phyloP scores from a whole-genome alignment of 129 eudicot genomes.

The Ambrosia trifida region DNA sequence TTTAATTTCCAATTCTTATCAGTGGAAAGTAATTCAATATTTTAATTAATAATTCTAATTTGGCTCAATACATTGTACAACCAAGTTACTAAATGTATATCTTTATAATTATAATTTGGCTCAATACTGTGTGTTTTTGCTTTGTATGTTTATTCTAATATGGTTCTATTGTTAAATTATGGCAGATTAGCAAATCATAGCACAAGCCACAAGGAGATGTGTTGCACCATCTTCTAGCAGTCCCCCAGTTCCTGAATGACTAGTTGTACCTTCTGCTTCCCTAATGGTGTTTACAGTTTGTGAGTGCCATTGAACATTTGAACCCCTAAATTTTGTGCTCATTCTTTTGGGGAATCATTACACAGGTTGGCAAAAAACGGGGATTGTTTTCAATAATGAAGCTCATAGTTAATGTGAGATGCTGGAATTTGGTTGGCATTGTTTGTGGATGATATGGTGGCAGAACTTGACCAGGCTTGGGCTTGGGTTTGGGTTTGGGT shows the following conservation, averaged over 20 bases:
- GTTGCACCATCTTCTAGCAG: not conserved
- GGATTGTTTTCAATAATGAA: too few species aligned
- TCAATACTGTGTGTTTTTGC: not conserved
- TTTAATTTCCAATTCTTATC: too few species aligned
- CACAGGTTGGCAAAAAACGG: not conserved
- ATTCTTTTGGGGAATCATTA: not conserved
- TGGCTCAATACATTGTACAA: not conserved
- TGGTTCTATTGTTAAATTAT: not conserved
- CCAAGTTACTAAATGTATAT: too few species aligned
- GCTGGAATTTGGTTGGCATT: constrained; percentile 16
- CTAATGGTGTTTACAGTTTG: not conserved
- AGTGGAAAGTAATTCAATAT: too few species aligned
- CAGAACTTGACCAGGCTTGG: not conserved
- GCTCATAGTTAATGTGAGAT: not conserved
- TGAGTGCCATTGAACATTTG: not conserved
- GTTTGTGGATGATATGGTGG: constrained; percentile 13
- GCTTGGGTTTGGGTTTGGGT: not conserved
- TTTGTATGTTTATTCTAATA: not conserved
- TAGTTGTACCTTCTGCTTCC: not conserved
- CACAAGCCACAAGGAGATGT: not conserved
- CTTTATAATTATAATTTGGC: too few species aligned
- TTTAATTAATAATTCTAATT: too few species aligned
- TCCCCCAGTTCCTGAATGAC: not conserved
- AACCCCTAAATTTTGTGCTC: not conserved
- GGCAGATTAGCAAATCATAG: not conserved